A percentile compares a stretch with the other conserved stretches of the same genome.
Evolutionary conservation across 306 rosid species (phyloP).

Genomic region (Sindora glabra): DNA sequence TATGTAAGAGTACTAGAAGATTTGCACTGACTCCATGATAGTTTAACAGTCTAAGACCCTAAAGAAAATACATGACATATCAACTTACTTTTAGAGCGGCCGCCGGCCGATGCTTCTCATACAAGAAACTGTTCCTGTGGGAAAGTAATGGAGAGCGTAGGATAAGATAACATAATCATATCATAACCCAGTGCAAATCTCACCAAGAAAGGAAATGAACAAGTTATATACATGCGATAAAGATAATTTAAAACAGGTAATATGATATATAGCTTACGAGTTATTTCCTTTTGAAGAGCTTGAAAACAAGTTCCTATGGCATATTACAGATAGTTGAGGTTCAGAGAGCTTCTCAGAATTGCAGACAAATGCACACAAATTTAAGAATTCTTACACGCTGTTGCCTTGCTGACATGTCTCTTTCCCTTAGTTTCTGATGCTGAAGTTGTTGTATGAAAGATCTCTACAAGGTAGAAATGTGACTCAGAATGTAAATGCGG

Average conservation of each 20-base stretch:
- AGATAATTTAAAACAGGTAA: not conserved
- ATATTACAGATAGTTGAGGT: not conserved
- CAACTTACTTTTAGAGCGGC: conserved; percentile 29
- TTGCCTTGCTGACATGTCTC: too few relatives aligned
- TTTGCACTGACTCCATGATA: too few relatives aligned
- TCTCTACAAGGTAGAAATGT: too few relatives aligned
- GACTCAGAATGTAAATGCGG: too few relatives aligned
- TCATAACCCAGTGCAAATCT: not conserved
- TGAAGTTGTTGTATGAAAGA: too few relatives aligned
- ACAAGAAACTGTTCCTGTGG: conserved; percentile 44
- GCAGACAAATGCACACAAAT: too few relatives aligned
- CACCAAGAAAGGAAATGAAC: not conserved
- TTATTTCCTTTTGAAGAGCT: conserved; percentile 5
- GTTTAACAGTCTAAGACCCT: too few relatives aligned
- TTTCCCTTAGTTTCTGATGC: too few relatives aligned
- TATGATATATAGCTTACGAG: conserved; percentile 18
- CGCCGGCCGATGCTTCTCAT: conserved; percentile 25
- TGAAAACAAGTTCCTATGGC: conserved; percentile 33
- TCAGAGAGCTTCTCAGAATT: too few relatives aligned
- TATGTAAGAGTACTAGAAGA: too few relatives aligned
- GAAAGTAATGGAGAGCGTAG: not conserved
- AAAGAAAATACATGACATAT: not conserved
- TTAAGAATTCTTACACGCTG: too few relatives aligned
- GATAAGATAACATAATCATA: conserved; percentile 6
- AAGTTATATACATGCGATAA: not conserved